phyloP scores from a whole-genome alignment of 176 grass and related monocot genomes.

The Carex kokanica region DNA sequence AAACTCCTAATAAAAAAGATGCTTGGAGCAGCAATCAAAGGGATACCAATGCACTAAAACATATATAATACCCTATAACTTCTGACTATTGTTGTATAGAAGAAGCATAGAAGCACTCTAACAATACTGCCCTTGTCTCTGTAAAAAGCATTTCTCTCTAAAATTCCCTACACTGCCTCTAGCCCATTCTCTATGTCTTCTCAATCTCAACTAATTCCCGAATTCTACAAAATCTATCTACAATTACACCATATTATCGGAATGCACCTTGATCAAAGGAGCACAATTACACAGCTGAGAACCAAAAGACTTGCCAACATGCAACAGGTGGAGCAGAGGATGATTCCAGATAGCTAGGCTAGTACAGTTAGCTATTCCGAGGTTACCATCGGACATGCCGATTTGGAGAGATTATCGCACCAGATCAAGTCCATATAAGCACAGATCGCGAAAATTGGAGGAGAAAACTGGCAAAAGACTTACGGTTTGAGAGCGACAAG shows the following conservation, averaged over 20 bases:
- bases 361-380: not conserved
- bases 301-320: not conserved
- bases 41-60: not conserved
- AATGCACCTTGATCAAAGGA: not conserved
- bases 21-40: not conserved
- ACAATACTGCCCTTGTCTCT: not conserved
- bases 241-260: not conserved
- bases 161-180: not conserved
- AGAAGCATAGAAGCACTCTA: not conserved
- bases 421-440: not conserved
- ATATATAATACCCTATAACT: not conserved
- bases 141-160: not conserved
- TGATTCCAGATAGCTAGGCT: not conserved
- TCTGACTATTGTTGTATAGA: not conserved
- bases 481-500: constrained; percentile 85
- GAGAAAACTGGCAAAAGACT: constrained; percentile 7
- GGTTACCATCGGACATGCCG: not conserved
- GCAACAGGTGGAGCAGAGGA: not conserved
- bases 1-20: not conserved
- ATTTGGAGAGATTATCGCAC: not conserved
- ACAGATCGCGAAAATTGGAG: not conserved
- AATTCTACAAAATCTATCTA: not conserved
- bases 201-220: not conserved
- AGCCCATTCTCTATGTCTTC: not conserved
- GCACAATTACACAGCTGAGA: not conserved